Percentiles rank a stretch among this genome's conserved stretches.
Evolutionary conservation across 1,139 yeast genomes (phyloP).

Genomic region (Petasospora fabianii): DNA sequence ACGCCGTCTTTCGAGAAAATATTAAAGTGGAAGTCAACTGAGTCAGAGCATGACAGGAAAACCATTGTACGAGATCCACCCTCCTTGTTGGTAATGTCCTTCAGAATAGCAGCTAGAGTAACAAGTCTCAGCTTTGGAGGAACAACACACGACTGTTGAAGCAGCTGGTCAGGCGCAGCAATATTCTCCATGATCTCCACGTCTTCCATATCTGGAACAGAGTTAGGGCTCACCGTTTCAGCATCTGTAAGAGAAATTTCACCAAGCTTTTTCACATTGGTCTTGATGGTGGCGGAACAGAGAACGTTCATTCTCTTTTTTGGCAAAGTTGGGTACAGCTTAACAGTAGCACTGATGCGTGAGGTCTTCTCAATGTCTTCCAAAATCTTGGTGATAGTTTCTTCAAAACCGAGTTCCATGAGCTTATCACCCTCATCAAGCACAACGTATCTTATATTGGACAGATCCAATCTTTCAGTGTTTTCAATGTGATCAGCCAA

Average conservation of each 20-base stretch:
- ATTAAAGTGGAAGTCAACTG: conserved; percentile 87
- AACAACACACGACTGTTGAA: conserved; percentile 72
- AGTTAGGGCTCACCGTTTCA: conserved; percentile 51
- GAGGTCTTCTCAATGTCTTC: conserved; percentile 47
- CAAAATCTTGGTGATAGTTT: conserved; percentile 77
- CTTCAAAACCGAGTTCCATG: conserved; percentile 94
- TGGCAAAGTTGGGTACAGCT: conserved; percentile 57
- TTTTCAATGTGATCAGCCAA: conserved; percentile 90
- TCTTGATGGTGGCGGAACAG: conserved; percentile 93
- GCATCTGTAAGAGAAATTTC: conserved; percentile 70
- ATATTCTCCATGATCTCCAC: conserved; percentile 34
- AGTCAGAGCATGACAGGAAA: conserved; percentile 89
- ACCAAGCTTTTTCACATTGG: conserved; percentile 76
- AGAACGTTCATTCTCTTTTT: conserved; percentile 66
- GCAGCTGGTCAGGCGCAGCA: conserved; percentile 85
- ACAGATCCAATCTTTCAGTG: conserved; percentile 67
- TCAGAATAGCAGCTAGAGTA: conserved; percentile 64
- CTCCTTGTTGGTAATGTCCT: conserved; percentile 38
- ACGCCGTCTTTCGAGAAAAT: conserved; percentile 50
- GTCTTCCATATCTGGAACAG: conserved; percentile 42
- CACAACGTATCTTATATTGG: conserved; percentile 76
- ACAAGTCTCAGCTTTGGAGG: conserved; percentile 92
- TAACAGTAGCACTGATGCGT: conserved; percentile 39
- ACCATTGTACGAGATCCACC: conserved; percentile 61
- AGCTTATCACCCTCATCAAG: conserved; percentile 95